Percentiles rank a stretch among this genome's conserved stretches.
Evolutionary conservation across 306 rosid genomes (phyloP).

Genomic region (Castanopsis chinensis): DNA sequence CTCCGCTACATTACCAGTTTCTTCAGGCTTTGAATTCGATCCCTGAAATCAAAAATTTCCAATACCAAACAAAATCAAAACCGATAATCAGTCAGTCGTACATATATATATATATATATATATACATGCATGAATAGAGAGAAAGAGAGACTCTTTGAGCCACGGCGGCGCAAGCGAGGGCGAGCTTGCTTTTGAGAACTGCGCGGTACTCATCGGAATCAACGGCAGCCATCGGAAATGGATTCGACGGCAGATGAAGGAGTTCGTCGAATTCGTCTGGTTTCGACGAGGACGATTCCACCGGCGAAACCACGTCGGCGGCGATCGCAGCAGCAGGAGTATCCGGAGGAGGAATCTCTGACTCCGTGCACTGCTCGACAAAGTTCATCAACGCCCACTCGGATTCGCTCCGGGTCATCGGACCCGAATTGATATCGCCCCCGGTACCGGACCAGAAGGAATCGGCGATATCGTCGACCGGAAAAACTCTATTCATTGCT

Average conservation of each 20-base stretch:
- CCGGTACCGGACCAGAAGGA: too few relatives aligned
- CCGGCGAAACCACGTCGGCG: slow-evolving; percentile 25
- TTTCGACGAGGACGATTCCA: slow-evolving; percentile 44
- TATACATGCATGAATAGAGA: neutral
- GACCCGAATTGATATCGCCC: too few relatives aligned
- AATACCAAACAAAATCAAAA: neutral
- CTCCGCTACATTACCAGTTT: slow-evolving; percentile 22
- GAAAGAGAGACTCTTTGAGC: slow-evolving; percentile 41
- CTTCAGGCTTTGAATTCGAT: slow-evolving; percentile 33
- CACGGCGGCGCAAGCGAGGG: slow-evolving; percentile 56
- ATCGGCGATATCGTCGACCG: too few relatives aligned
- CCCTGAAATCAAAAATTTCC: slow-evolving; percentile 31
- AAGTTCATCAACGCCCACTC: too few relatives aligned
- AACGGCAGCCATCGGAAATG: slow-evolving; percentile 1
- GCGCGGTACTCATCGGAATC: slow-evolving; percentile 36
- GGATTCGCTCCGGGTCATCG: too few relatives aligned
- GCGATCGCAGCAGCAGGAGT: slow-evolving; percentile 13
- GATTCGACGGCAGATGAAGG: slow-evolving; percentile 31
- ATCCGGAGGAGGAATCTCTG: slow-evolving; percentile 10
- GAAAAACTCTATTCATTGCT: too few relatives aligned
- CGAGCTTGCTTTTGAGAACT: slow-evolving; percentile 48
- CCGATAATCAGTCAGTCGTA: neutral
- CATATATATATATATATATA: neutral
- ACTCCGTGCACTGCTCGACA: slow-evolving; percentile 1
- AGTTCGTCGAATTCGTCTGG: slow-evolving; percentile 33